Conservation (phyloP, 441 rosid genomes). For the Populus hybrid region DNA sequence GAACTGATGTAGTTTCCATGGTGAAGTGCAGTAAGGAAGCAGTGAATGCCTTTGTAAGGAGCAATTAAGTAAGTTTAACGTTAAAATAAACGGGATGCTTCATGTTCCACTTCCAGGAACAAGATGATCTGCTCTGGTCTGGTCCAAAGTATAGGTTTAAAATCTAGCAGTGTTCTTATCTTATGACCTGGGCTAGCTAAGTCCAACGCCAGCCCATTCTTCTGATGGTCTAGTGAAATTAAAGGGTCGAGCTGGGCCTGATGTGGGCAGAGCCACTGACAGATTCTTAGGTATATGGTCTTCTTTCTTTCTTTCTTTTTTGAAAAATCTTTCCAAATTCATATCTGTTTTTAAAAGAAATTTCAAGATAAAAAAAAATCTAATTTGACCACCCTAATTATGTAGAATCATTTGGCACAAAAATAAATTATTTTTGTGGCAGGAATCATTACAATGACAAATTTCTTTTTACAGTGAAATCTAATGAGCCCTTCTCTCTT, state of each 20-base stretch:
- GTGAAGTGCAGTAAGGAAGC: not conserved
- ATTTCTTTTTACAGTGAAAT: too few species aligned
- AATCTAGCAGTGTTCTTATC: not conserved
- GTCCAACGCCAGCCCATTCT: not conserved
- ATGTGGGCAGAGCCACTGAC: not conserved
- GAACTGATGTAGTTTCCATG: slow-evolving; percentile 57
- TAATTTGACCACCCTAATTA: too few species aligned
- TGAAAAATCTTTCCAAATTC: too few species aligned
- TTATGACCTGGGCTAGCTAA: not conserved
- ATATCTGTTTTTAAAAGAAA: too few species aligned
- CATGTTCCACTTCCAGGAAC: not conserved
- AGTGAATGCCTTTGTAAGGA: not conserved
- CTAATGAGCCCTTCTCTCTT: too few species aligned
- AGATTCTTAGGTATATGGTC: not conserved
- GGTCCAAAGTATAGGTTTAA: not conserved
- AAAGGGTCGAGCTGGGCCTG: not conserved
- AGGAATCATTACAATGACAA: too few species aligned
- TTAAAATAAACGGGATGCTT: not conserved
- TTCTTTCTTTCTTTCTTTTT: too few species aligned
- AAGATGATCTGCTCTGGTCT: not conserved
- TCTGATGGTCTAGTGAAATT: not conserved
- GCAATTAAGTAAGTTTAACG: not conserved
- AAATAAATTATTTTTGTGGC: too few species aligned
- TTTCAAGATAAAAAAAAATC: too few species aligned
- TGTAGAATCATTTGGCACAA: too few species aligned